Percentiles rank a stretch among this genome's conserved stretches.
Conservation (phyloP, 2,329 filamentous ascomycete genomes). For the Capronia americana region DNA sequence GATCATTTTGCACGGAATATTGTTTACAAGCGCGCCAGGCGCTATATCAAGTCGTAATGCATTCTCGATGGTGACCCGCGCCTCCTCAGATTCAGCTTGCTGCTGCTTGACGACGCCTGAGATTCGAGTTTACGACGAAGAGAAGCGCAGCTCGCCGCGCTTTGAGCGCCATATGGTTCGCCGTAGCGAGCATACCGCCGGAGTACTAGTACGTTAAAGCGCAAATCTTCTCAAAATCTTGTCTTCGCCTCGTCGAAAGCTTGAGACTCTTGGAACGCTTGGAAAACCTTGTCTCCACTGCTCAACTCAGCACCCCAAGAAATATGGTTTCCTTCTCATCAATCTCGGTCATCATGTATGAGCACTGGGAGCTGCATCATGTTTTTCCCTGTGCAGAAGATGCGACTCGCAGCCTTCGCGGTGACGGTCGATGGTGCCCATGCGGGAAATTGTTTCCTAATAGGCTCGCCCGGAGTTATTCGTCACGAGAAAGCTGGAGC, state of each 20-base stretch:
- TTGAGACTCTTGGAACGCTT: conserved; percentile 6
- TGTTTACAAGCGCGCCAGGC: conserved; percentile 26
- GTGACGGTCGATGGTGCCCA: background rate
- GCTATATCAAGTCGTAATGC: conserved; percentile 32
- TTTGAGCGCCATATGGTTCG: background rate
- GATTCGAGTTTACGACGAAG: background rate
- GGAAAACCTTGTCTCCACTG: conserved; percentile 13
- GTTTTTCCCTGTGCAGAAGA: background rate
- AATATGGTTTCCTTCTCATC: background rate
- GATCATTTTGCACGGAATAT: conserved; percentile 67
- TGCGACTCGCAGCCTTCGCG: background rate
- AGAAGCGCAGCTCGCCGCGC: background rate
- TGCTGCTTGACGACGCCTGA: background rate
- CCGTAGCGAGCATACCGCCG: background rate
- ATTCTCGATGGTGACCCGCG: background rate
- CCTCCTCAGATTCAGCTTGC: background rate
- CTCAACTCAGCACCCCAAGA: background rate
- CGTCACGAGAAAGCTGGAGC: background rate
- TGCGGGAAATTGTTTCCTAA: background rate
- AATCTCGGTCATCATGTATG: background rate
- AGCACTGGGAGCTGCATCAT: background rate
- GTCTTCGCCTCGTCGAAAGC: conserved; percentile 5
- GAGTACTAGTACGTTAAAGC: background rate
- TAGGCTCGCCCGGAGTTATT: background rate
- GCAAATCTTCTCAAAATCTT: background rate